A percentile compares a stretch with the other conserved stretches of the same genome.
phyloP scores from a whole-genome alignment of 140 eudicot genomes.

The Ambrosia hybrid region DNA sequence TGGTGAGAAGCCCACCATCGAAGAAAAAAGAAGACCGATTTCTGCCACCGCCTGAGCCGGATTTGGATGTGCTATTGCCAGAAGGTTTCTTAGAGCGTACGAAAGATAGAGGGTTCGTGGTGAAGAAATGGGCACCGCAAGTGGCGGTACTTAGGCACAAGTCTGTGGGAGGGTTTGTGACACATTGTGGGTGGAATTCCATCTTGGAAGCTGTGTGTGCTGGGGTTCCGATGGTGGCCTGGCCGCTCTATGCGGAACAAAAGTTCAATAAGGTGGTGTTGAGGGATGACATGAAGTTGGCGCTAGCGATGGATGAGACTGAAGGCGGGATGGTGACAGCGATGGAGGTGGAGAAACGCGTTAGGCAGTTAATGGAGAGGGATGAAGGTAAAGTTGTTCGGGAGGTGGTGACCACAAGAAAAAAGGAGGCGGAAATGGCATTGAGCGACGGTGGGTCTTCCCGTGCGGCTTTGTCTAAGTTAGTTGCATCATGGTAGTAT shows the following conservation, averaged over 20 bases:
- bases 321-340: conserved; percentile 44
- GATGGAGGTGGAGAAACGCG: conserved; percentile 49
- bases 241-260: conserved; percentile 77
- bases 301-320: conserved; percentile 26
- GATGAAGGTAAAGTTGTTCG: conserved; percentile 40
- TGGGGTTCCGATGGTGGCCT: conserved; percentile 63
- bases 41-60: conserved; percentile 44
- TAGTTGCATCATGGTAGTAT: too few species aligned
- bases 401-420: conserved; percentile 22
- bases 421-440: conserved; percentile 30
- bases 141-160: too few species aligned
- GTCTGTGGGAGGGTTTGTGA: too few species aligned
- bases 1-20: conserved; percentile 42
- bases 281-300: conserved; percentile 53
- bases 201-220: too few species aligned
- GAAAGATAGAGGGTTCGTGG: conserved; percentile 42
- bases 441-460: background rate
- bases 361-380: conserved; percentile 50
- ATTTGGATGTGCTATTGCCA: conserved; percentile 48
- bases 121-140: conserved; percentile 21
- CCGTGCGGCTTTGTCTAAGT: too few species aligned
- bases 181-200: too few species aligned
- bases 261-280: conserved; percentile 47
- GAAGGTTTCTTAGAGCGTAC: conserved; percentile 59
- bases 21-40: conserved; percentile 25